Conservation (phyloP, 345 rosid species). For the Gossypium turneri region DNA sequence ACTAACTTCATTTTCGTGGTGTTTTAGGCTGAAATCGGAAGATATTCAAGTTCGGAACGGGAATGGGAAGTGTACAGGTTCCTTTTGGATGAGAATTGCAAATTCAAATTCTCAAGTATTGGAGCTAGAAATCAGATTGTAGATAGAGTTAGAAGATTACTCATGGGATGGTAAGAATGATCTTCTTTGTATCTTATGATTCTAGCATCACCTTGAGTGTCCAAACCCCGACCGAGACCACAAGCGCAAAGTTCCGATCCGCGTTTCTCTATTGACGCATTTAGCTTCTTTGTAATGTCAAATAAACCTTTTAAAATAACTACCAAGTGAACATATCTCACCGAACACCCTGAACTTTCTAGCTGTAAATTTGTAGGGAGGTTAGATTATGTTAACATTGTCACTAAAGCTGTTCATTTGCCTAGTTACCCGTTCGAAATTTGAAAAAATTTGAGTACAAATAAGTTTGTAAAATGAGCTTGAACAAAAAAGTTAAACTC, state of each 20-base stretch:
- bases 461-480: no score
- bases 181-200: not conserved
- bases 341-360: not conserved
- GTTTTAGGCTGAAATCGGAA: constrained; percentile 79
- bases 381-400: not conserved
- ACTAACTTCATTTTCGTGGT: constrained; percentile 4
- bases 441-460: no score
- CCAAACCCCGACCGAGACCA: not conserved
- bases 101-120: constrained; percentile 27
- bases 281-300: not conserved
- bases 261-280: not conserved
- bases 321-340: not conserved
- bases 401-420: not conserved
- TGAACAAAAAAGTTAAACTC: no score
- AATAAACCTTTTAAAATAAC: not conserved
- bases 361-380: constrained; percentile 7
- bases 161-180: constrained; percentile 70
- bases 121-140: constrained; percentile 54
- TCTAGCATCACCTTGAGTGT: not conserved
- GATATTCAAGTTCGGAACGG: constrained; percentile 47
- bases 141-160: constrained; percentile 63
- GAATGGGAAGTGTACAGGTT: constrained; percentile 93
- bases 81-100: constrained; percentile 63
- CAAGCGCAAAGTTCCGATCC: not conserved
- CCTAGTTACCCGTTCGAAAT: no score